Evolutionary conservation across 2,329 filamentous ascomycete species (phyloP), one percentile per base, ranked within the genome.

Genomic region (Metarhizium brunneum): DNA sequence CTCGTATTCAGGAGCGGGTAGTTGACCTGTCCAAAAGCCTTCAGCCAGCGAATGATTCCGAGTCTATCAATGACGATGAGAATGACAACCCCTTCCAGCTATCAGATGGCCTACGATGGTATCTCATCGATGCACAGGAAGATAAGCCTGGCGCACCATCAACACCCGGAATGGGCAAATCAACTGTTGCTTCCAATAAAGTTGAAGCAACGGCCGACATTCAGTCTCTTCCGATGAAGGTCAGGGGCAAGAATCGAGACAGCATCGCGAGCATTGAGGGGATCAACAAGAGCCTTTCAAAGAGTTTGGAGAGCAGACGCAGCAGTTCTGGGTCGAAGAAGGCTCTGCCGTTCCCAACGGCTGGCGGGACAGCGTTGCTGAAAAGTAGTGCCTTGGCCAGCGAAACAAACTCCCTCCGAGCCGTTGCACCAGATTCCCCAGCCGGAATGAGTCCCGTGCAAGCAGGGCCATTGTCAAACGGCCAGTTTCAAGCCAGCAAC

Each of bases 81-180:
- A 91, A 96, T 60, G 94, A 97, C 61, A 99, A 99, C 65, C 94
- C 94, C 0, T 99, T 99, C 69, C 92, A 96, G 64, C 79, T 99
- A 13, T 96, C 91, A 0, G 94, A 99, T 64, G 94, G 94, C 3
- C 75, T 99, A 50, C 85, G 92, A 38, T 99, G 94, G 94, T 97
- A 96, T 71, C 81, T 99, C 6, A 86, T 99, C 40, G 92, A 99
- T 67, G 94, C 94, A 0, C 80, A 83, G 2, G 94, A 99, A 71
- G 94, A 99, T 71, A 96, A 96, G 66, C 84, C 90, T 0, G 88
- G 88, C 1, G 92, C 91, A 2, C 94, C 94, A 0, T 86, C 88
- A n/a, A 97, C 92, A 0, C 92, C 94, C 0, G 92, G 92, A 0
- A 80, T 96, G 54, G 90, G 89, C 43, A 96, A 95, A 70, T 92